Percentiles rank a stretch among this genome's conserved stretches.
phyloP scores from a whole-genome alignment of 306 rosid species.

The Lupinus albus region DNA sequence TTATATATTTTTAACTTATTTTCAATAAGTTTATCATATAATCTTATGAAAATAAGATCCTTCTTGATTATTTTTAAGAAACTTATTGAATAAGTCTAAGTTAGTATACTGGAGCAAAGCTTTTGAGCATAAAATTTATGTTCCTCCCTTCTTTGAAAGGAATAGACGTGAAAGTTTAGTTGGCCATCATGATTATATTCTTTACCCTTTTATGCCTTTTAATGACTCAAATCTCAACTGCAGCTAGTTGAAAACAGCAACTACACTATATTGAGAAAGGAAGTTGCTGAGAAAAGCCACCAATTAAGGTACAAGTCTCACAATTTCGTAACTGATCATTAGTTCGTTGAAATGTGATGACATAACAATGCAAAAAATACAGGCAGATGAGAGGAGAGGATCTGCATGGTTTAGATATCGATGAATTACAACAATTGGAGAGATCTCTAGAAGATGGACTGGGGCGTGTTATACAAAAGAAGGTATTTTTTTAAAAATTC shows the following conservation, averaged over 20 bases:
- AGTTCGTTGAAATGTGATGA: background rate
- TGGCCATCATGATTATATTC: background rate
- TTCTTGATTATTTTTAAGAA: too few relatives aligned
- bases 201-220: background rate
- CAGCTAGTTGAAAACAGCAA: constrained; percentile 85
- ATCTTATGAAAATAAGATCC: too few relatives aligned
- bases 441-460: constrained; percentile 78
- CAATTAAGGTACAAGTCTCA: constrained; percentile 59
- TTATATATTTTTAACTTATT: background rate
- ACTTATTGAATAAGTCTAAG: too few relatives aligned
- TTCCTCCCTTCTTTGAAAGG: background rate
- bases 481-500: constrained; percentile 42
- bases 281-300: constrained; percentile 71
- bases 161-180: background rate
- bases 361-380: background rate
- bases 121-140: background rate
- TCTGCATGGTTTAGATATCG: constrained; percentile 70
- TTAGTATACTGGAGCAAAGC: background rate
- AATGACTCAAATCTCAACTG: constrained; percentile 15
- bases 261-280: constrained; percentile 66
- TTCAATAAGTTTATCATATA: too few relatives aligned
- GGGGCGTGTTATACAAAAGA: constrained; percentile 68
- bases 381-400: constrained; percentile 99
- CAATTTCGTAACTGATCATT: background rate
- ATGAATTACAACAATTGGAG: constrained; percentile 76